Base-by-base conservation (phyloP, 345 rosid species). In the Eutrema yunnanense region DNA sequence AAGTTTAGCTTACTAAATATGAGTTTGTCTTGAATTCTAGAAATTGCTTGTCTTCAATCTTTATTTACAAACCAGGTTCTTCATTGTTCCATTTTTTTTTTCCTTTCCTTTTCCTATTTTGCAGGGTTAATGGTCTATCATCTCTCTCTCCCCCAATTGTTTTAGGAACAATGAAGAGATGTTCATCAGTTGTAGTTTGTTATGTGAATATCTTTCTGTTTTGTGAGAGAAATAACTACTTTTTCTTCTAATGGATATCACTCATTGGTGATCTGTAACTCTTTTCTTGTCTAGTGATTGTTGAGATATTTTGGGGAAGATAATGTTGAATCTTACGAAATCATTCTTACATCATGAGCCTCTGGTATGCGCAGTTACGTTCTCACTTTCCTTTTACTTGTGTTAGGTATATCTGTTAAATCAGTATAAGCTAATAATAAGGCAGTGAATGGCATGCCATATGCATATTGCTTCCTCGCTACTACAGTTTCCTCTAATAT, bases 111-210 rank as follows among this genome's bases (percentile, higher is more conserved):
- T 4, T 16, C n/a, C 37, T 29, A 14, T 36, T 13, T 68, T 62
- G 65, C 66, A 69, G 71, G 60, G 61, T 38, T 38, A n/a, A 6
- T 55, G 65, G 58, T 69, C 50, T 69, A 36, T 44, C 8, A 2
- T 33, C 27, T 59, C 29, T 65, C 44, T 22, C 26, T 22, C 26
- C 26, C 26, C 41, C 47, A 43, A 13, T 10, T 37, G 42, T 9
- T 49, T 50, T 60, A 16, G 67, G 67, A 71, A 55, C 65, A 75
- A 34, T 27, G 66, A 63, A 29, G 64, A 66, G 37, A 61, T 52
- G 44, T 19, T 61, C 50, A 56, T 55, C 47, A 62, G 65, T 19
- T 69, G 43, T 44, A 19, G 49, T 74, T 47, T 54, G 40, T 41
- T 22, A 47, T 76, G 65, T 69, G 36, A 32, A 69, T 47, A 48